Percentiles rank a stretch among this genome's conserved stretches.
Evolutionary conservation across 441 rosid species (phyloP).

Genomic region (Populus trichocarpa): DNA sequence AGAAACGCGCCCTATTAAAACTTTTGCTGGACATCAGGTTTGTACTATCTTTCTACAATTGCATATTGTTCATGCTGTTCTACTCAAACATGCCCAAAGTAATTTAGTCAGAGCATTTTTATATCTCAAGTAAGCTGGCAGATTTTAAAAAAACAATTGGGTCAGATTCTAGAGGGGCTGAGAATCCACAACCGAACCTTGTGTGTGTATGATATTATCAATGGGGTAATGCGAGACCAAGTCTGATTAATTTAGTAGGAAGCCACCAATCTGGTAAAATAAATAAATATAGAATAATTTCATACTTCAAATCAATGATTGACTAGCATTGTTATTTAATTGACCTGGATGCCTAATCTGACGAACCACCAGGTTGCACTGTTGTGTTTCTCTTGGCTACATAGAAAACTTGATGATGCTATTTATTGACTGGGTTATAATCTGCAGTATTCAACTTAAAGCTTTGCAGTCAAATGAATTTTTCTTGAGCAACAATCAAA

Average conservation of each 20-base stretch:
- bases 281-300: not conserved
- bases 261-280: not conserved
- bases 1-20: slow-evolving; percentile 66
- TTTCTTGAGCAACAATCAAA: not conserved
- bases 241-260: not conserved
- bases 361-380: not conserved
- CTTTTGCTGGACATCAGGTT: slow-evolving; percentile 96
- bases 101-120: not conserved
- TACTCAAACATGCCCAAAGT: not conserved
- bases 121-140: not conserved
- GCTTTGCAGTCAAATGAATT: not conserved
- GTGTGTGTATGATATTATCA: not conserved
- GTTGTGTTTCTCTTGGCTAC: not conserved
- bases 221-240: not conserved
- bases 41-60: slow-evolving; percentile 19
- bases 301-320: not conserved
- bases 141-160: too few species aligned
- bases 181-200: not conserved
- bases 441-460: not conserved
- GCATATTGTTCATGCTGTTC: slow-evolving; percentile 4
- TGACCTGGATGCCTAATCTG: not conserved
- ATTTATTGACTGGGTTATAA: not conserved
- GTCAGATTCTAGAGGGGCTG: not conserved
- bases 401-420: too few species aligned
- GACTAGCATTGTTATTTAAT: not conserved